Base-by-base conservation (phyloP, 305 asterid species). In the Fraxinus ornus region DNA sequence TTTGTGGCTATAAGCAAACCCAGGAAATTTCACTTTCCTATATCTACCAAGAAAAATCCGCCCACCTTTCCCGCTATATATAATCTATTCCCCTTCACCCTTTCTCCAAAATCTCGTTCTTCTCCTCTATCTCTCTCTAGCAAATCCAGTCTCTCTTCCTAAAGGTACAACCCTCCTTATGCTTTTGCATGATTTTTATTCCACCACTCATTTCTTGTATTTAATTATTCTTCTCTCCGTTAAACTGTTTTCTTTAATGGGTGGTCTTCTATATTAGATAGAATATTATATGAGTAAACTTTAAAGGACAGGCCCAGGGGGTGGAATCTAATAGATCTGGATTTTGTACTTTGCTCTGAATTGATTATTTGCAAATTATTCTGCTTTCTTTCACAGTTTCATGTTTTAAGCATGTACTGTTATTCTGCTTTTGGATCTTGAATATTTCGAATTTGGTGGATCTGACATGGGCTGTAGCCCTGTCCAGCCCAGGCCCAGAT, bases 21-120 rank as follows among this genome's bases (percentile, higher is more conserved):
- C 47, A 39, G 12, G 47, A 39, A 8, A 39, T 39, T 85, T 78
- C 84, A 70, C 79, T 68, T 74, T 28, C 81, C 79, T n/a, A 77
- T 86, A 86, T 82, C 83, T 75, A 86, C 86, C 90, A 55, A 32
- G 73, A 70, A 26, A 66, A 22, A 26, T 3, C 2, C 83, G n/a
- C 22, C 15, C 47, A 1, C 41, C 78, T 74, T 26, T 52, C 37
- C 81, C 49, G 36, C 36, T 33, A 33, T 90, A 90, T 86, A 90
- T 90, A 79, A 62, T 71, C 84, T 6, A 79, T 62, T 71, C 84
- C 4, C 80, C 73, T 62, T 76, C 89, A 32, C 78, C 79, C 3
- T 19, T 73, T 26, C 66, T 78, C 79, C 24, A 28, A 80, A 89
- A 89, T 89, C 90, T 91, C 85, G 89, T 85, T 19, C 81, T 87